Base-by-base conservation (phyloP, 2,329 filamentous ascomycete genomes). In the Pestalotiopsis sp. region DNA sequence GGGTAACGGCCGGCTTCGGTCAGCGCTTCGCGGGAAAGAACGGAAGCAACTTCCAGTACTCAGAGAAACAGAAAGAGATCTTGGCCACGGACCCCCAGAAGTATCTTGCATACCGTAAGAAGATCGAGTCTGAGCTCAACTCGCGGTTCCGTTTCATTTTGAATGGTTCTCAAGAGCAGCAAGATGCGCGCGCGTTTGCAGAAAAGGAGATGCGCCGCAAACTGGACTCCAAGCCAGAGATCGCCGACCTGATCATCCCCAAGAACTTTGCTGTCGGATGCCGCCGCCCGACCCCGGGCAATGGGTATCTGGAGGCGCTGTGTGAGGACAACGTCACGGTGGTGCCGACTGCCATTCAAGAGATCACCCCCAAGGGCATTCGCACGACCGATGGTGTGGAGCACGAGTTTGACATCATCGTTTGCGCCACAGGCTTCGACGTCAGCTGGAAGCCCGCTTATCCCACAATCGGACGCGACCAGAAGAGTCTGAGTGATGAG, bases 121-220 rank as follows among this genome's bases (percentile, higher is more conserved):
- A 78, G 20, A 76, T 87, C 7, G 85, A 87, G 69, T 75, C 81
- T 1, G 85, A 83, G 31, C 78, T 88, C 17, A 88, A 87, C 69
- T 81, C 83, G 60, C 80, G 84, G 5, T 88, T 87, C 79, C 84
- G 84, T 60, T 83, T 87, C 75, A 86, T 86, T 72, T 77, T 85
- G 71, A 86, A 84, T 72, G 83, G 82, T n/a, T 82, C 80, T 6
- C 68, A 79, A 65, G 83, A 84, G 76, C 83, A 83, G 1, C 75
- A 76, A 65, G 75, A 79, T 31, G 83, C 84, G 12, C 77, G 79
- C n/a, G 60, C 20, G 62, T 23, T 31, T 14, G 62, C 62, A 9
- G 69, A 64, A 39, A 66, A 66, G 31, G 69, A 84, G 59, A 87
- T 86, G 84, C 75, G 79, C 13, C 67, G 78, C 13, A 80, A 82